These are phyloP conservation scores for Paradendryphiella salina DNA, from an alignment of 2,329 filamentous ascomycete genomes.

Conservation along the genomic window DNA sequence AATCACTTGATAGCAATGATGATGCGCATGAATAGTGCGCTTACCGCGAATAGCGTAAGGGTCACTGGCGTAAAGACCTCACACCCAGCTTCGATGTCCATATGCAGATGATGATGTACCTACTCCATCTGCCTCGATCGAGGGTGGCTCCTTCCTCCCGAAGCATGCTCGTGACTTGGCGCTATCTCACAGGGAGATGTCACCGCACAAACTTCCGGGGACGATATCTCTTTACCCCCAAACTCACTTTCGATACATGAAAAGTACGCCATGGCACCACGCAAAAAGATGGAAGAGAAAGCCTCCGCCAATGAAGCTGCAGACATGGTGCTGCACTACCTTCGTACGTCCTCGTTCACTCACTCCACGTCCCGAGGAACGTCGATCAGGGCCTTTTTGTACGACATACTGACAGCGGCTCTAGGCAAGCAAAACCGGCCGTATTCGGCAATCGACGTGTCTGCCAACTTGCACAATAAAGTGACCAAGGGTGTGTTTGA, in stretches of 20 bases:
- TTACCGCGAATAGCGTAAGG: background rate
- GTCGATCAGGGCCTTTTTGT: too few relatives aligned
- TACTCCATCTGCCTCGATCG: conserved; percentile 5
- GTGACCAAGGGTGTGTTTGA: conserved; percentile 56
- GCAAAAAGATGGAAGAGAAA: conserved; percentile 46
- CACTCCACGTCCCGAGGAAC: background rate
- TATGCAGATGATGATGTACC: background rate
- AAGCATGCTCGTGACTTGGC: conserved; percentile 7
- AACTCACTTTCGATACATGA: background rate
- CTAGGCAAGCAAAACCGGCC: conserved; percentile 58
- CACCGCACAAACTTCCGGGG: background rate
- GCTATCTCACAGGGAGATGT: background rate
- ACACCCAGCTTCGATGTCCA: background rate
- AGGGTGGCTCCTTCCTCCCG: conserved; percentile 18
- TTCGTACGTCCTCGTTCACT: conserved; percentile 48
- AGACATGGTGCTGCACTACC: conserved; percentile 55
- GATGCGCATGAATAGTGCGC: background rate
- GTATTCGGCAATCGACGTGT: conserved; percentile 62
- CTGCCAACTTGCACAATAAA: conserved; percentile 63
- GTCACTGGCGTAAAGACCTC: background rate
- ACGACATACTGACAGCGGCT: conserved; percentile 5
- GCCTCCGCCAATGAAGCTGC: conserved; percentile 43
- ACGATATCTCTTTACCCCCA: background rate
- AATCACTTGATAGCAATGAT: background rate
- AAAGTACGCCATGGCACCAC: conserved; percentile 38